Evolutionary conservation across 352 stramenopile species (phyloP).

Genomic region (Phytophthora sojae): DNA sequence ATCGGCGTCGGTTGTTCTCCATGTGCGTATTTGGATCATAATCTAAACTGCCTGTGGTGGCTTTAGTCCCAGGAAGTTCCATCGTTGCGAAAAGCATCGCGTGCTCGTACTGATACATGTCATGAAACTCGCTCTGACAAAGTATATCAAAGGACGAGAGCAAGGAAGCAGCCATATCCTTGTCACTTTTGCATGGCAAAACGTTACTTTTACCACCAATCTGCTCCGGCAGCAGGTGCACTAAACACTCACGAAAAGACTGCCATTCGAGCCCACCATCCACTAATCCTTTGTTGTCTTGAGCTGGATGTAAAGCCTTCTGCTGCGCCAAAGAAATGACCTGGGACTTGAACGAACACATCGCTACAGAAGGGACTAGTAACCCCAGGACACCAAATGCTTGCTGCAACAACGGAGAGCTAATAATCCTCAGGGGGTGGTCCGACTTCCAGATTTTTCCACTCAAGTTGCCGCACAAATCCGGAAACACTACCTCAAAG

Average conservation of each 20-base stretch:
- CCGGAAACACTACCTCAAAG: slow-evolving; percentile 42
- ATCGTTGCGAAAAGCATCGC: slow-evolving; percentile 50
- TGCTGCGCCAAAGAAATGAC: slow-evolving; percentile 28
- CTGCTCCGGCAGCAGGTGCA: slow-evolving; percentile 18
- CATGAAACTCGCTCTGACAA: slow-evolving; percentile 53
- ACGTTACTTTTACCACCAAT: neutral
- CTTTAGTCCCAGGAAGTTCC: slow-evolving; percentile 24
- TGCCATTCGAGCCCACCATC: slow-evolving; percentile 39
- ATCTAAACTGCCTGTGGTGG: neutral
- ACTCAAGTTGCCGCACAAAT: slow-evolving; percentile 22
- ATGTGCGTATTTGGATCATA: neutral
- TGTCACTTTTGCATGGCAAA: neutral
- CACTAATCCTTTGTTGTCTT: slow-evolving; percentile 2
- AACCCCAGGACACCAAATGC: slow-evolving; percentile 44
- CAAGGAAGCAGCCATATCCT: slow-evolving; percentile 11
- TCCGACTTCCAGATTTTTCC: slow-evolving; percentile 47
- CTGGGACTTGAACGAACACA: slow-evolving; percentile 32
- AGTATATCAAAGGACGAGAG: slow-evolving; percentile 50
- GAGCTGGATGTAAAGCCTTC: slow-evolving; percentile 11
- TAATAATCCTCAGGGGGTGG: slow-evolving; percentile 48
- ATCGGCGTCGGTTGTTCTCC: neutral
- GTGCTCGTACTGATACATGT: slow-evolving; percentile 54
- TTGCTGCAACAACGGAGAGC: slow-evolving; percentile 43
- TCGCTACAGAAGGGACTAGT: slow-evolving; percentile 26
- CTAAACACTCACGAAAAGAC: slow-evolving; percentile 31